A percentile compares a stretch with the other conserved stretches of the same genome.
phyloP scores from a whole-genome alignment of 345 rosid species.

The Ceriops zippeliana region DNA sequence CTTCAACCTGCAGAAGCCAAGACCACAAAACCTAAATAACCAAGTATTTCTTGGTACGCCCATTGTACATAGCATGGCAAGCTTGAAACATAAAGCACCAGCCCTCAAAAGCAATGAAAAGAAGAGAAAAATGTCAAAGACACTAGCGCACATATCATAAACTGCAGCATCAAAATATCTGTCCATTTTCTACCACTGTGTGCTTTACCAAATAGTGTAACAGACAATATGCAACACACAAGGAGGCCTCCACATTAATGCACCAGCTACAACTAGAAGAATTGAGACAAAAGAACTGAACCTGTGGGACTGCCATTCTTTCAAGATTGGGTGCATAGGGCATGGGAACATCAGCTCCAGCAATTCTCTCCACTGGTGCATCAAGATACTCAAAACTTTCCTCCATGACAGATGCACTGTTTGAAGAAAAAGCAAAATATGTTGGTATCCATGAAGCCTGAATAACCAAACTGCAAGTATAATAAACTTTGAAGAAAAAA shows the following conservation, averaged over 20 bases:
- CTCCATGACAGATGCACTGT: conserved; percentile 70
- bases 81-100: conserved; percentile 39
- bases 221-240: too few relatives aligned
- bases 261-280: conserved; percentile 1
- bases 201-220: too few relatives aligned
- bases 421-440: not conserved
- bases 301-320: conserved; percentile 92
- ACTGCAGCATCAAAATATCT: not conserved
- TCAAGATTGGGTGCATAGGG: conserved; percentile 95
- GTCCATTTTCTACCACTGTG: not conserved
- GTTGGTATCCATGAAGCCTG: not conserved
- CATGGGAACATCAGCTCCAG: conserved; percentile 94
- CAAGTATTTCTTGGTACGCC: too few relatives aligned
- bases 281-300: conserved; percentile 12
- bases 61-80: not conserved
- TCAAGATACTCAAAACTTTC: conserved; percentile 90
- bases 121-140: not conserved
- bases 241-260: too few relatives aligned
- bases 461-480: not conserved
- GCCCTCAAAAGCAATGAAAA: conserved; percentile 28
- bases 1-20: conserved; percentile 44
- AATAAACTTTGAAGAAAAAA: conserved; percentile 7
- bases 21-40: conserved; percentile 16
- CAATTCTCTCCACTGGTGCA: conserved; percentile 79
- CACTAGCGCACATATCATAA: too few relatives aligned